phyloP scores from a whole-genome alignment of 78 protist genomes.

The Dictyostelium purpureum region DNA sequence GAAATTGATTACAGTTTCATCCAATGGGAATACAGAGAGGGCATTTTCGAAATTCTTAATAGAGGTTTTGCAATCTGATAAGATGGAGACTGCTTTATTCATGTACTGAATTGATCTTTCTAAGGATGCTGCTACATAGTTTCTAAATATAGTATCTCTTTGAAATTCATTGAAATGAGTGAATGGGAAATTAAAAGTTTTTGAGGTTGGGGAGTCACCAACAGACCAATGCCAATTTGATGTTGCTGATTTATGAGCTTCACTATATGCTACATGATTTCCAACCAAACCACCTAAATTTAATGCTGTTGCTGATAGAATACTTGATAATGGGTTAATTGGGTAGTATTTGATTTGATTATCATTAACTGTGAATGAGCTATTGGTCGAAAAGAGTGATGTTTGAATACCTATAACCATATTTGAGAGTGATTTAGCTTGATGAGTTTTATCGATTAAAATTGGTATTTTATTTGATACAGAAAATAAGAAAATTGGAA shows the following conservation, averaged over 20 bases:
- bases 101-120: conserved; percentile 25
- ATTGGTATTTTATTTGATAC: conserved; percentile 31
- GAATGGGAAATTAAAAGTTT: conserved; percentile 56
- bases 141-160: conserved; percentile 40
- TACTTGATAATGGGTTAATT: conserved; percentile 29
- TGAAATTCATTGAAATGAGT: conserved; percentile 59
- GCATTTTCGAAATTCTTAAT: neutral
- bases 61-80: conserved; percentile 22
- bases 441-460: conserved; percentile 60
- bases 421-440: conserved; percentile 46
- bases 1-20: neutral
- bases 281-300: conserved; percentile 58
- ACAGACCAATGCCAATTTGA: conserved; percentile 66
- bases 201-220: conserved; percentile 64
- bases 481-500: conserved; percentile 76
- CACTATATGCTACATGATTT: conserved; percentile 29
- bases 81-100: neutral
- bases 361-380: conserved; percentile 40
- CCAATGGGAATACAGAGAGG: neutral
- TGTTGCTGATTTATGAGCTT: conserved; percentile 17
- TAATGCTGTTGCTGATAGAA: conserved; percentile 54
- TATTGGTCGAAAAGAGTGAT: neutral
- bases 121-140: conserved; percentile 38
- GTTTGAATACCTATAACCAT: conserved; percentile 73
- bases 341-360: conserved; percentile 6